Evolutionary conservation across 495 filamentous ascomycete species (phyloP).

Genomic region (Letharia lupina): DNA sequence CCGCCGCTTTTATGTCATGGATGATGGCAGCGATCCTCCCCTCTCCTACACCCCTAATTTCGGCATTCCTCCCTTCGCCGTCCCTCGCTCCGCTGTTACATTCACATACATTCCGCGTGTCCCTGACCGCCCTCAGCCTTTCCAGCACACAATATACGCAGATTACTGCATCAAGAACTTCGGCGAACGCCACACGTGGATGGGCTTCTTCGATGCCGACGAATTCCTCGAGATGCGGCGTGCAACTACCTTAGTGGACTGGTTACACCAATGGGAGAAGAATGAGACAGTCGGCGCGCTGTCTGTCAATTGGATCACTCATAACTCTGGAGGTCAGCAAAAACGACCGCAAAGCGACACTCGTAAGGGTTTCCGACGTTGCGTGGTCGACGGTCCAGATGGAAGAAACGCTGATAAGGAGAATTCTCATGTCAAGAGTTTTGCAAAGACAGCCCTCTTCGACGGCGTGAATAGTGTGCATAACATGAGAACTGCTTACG

Average conservation of each 20-base stretch:
- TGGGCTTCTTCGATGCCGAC: slow-evolving; percentile 16
- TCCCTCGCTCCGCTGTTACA: slow-evolving; percentile 12
- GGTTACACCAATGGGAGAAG: slow-evolving; percentile 7
- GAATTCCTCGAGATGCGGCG: slow-evolving; percentile 16
- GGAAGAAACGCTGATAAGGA: neutral
- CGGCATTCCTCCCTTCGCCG: slow-evolving; percentile 15
- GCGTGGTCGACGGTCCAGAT: slow-evolving; percentile 5
- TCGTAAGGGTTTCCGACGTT: slow-evolving; percentile 9
- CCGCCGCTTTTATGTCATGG: slow-evolving; percentile 28
- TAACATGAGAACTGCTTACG: neutral
- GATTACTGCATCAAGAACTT: slow-evolving; percentile 10
- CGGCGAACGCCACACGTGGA: slow-evolving; percentile 11
- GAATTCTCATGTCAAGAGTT: slow-evolving; percentile 7
- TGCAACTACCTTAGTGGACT: slow-evolving; percentile 1
- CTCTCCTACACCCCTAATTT: slow-evolving; percentile 16
- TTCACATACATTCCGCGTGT: slow-evolving; percentile 16
- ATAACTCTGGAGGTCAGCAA: slow-evolving; percentile 15
- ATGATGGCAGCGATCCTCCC: slow-evolving; percentile 25
- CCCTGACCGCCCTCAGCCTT: slow-evolving; percentile 1
- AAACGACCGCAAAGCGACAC: slow-evolving; percentile 1
- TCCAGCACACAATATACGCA: slow-evolving; percentile 9
- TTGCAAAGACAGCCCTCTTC: slow-evolving; percentile 6
- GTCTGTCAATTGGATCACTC: slow-evolving; percentile 13
- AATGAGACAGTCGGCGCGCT: slow-evolving; percentile 13
- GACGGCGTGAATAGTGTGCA: slow-evolving; percentile 7